Evolutionary conservation across 1,139 yeast species (phyloP), one percentile per base, ranked within the genome.

Genomic region (Taphrina sp.): DNA sequence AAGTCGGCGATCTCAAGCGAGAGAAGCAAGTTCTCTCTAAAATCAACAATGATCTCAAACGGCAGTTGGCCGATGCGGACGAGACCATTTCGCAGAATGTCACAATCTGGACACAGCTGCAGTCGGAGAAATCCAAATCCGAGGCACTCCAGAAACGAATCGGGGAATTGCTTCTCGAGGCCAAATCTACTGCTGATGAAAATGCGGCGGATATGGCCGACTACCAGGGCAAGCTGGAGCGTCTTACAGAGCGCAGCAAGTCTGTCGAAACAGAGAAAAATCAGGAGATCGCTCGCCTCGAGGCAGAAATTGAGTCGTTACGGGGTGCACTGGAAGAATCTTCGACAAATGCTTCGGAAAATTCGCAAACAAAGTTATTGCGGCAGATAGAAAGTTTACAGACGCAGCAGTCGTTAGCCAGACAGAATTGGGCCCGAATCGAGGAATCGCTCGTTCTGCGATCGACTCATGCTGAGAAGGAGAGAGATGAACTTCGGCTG

Each of bases 321-420:
- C 67, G 80, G 14, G 69, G 75, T 2, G 67, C 70, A 52, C 61
- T 73, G 14, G 80, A 76, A 58, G 72, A 70, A 59, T 60, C 66
- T 5, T 57, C 64, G 2, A 60, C 64, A 5, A 67, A 62, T 10
- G 64, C 61, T 14, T 60, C 61, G 1, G 60, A 67, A n/a, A 59
- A 59, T 12, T 58, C 59, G 14, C 78, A 72, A 57, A 66, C 64
- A 16, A 66, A 65, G 33, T 58, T 69, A 17, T 61, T 70, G 33
- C 66, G 70, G 8, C 72, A 77, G 49, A 74, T 79, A 60, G 85
- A 81, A 56, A 73, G 76, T 14, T 66, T 85, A 23, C 90, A 84
- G 64, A 74, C 78, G 8, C 89, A 83, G 64, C 83, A 82, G 64
- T 73, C 82, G 5, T 76, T 81, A 20, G 84, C 89, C 0, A 79